phyloP scores from a whole-genome alignment of 257 asterid genomes.

The Gynochthodes officinalis region DNA sequence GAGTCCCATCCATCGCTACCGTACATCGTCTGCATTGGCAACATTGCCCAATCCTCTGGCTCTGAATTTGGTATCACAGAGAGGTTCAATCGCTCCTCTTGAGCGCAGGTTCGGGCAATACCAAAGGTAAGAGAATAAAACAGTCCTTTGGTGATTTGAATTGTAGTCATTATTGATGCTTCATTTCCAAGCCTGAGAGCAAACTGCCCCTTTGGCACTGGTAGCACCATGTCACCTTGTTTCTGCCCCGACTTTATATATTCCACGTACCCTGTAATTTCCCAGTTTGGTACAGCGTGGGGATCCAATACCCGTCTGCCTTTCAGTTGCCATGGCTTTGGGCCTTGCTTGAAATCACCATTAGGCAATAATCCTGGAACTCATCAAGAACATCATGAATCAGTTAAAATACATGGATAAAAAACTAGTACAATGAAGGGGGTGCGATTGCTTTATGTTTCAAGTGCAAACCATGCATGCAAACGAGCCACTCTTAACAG shows the following conservation, averaged over 20 bases:
- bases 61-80: slow-evolving; percentile 23
- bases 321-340: slow-evolving; percentile 23
- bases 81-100: slow-evolving; percentile 21
- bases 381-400: not conserved
- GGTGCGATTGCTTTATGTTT: no score
- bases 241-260: slow-evolving; percentile 28
- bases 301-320: slow-evolving; percentile 19
- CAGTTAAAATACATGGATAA: not conserved
- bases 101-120: slow-evolving; percentile 27
- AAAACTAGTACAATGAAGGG: not conserved
- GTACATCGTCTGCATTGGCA: slow-evolving; percentile 30
- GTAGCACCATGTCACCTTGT: slow-evolving; percentile 31
- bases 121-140: slow-evolving; percentile 22
- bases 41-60: slow-evolving; percentile 15
- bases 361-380: slow-evolving; percentile 24
- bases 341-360: slow-evolving; percentile 29
- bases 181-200: slow-evolving; percentile 32
- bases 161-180: slow-evolving; percentile 18
- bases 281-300: slow-evolving; percentile 26
- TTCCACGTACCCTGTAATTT: slow-evolving; percentile 24
- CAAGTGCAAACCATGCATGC: not conserved
- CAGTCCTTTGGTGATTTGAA: slow-evolving; percentile 14
- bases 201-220: slow-evolving; percentile 23
- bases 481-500: not conserved
- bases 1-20: slow-evolving; percentile 29